Percentiles rank a stretch among this genome's conserved stretches.
Evolutionary conservation across 148 eudicot genomes (phyloP).

Genomic region (Vaccinium corymbosum): DNA sequence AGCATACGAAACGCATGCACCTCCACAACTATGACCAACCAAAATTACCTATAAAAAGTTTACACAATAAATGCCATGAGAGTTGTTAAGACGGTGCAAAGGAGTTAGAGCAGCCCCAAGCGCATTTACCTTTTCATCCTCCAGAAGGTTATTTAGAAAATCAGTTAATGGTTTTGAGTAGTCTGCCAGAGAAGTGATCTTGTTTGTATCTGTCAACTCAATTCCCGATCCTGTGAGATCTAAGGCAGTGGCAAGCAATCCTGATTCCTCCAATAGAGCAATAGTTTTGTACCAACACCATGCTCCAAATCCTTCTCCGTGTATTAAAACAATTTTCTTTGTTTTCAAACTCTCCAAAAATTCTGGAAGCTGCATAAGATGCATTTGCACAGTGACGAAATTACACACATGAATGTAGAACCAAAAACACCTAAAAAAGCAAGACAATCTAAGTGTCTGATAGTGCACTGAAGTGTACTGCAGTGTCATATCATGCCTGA

Average conservation of each 20-base stretch:
- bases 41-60: slow-evolving; percentile 59
- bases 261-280: slow-evolving; percentile 83
- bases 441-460: not conserved
- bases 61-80: slow-evolving; percentile 8
- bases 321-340: slow-evolving; percentile 65
- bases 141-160: slow-evolving; percentile 53
- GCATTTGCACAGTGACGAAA: not conserved
- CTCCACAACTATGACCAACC: slow-evolving; percentile 97
- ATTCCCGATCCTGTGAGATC: slow-evolving; percentile 95
- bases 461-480: not conserved
- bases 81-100: not conserved
- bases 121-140: slow-evolving; percentile 69
- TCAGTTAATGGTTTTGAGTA: slow-evolving; percentile 76
- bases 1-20: slow-evolving; percentile 82
- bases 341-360: slow-evolving; percentile 64
- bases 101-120: not conserved
- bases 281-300: slow-evolving; percentile 99
- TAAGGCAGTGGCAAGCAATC: slow-evolving; percentile 67
- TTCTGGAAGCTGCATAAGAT: slow-evolving; percentile 52
- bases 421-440: not conserved
- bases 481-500: not conserved
- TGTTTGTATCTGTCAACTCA: slow-evolving; percentile 59
- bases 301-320: slow-evolving; percentile 99
- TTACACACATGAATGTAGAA: slow-evolving; percentile 1
- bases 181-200: slow-evolving; percentile 52